A percentile compares a stretch with the other conserved stretches of the same genome.
These are phyloP conservation scores for Globomyces pollinis-pini DNA, from an alignment of 192 early-diverging fungal species.

Conservation along the genomic window DNA sequence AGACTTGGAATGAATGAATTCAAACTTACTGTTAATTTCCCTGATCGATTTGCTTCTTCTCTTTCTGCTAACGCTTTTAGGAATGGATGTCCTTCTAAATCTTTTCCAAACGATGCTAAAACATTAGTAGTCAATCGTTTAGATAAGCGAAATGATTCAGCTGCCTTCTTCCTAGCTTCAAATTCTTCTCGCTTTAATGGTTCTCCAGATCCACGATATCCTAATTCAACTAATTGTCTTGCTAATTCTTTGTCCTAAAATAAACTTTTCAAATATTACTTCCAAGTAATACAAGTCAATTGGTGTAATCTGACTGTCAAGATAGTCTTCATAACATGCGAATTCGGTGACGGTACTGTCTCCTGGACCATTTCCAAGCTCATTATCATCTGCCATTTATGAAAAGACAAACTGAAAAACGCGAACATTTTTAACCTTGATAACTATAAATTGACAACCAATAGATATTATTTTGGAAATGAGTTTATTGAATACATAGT, in stretches of 20 bases:
- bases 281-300: slow-evolving; percentile 58
- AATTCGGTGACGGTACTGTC: slow-evolving; percentile 55
- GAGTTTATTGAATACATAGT: too few relatives aligned
- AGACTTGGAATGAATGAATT: slow-evolving; percentile 20
- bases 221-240: slow-evolving; percentile 57
- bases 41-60: slow-evolving; percentile 56
- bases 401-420: not conserved
- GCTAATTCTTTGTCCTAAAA: slow-evolving; percentile 57
- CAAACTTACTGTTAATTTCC: slow-evolving; percentile 48
- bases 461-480: too few relatives aligned
- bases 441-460: not conserved
- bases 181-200: slow-evolving; percentile 59
- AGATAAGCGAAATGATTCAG: slow-evolving; percentile 51
- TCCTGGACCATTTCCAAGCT: slow-evolving; percentile 27
- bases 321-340: slow-evolving; percentile 57
- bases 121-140: slow-evolving; percentile 52
- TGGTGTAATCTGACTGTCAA: slow-evolving; percentile 52
- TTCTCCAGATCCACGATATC: slow-evolving; percentile 55
- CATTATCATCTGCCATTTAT: slow-evolving; percentile 35
- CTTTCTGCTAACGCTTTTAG: slow-evolving; percentile 49
- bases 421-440: not conserved
- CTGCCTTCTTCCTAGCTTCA: slow-evolving; percentile 54
- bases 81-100: slow-evolving; percentile 41
- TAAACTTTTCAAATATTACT: slow-evolving; percentile 21
- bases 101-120: slow-evolving; percentile 46